Percentiles rank a stretch among this genome's conserved stretches.
Evolutionary conservation across 2,329 filamentous ascomycete genomes (phyloP).

Genomic region (Neonectria neomacrospora): DNA sequence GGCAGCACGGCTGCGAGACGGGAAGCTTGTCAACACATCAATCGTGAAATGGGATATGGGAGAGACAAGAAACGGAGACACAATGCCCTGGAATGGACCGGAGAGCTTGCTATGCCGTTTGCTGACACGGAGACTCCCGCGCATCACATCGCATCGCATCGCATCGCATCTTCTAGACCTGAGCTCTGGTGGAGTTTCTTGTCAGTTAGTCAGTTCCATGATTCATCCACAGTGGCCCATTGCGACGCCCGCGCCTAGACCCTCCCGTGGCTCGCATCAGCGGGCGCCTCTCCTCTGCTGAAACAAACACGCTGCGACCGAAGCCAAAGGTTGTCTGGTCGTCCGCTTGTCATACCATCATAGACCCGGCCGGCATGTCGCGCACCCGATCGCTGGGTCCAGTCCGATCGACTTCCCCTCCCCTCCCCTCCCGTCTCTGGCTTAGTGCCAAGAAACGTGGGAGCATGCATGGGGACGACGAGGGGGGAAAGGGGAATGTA

Average conservation of each 20-base stretch:
- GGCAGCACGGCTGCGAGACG: not conserved
- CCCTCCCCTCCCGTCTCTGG: conserved; percentile 24
- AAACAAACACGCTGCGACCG: not conserved
- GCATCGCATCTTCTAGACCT: not conserved
- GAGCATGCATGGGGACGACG: conserved; percentile 12
- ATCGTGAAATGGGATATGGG: not conserved
- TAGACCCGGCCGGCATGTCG: not conserved
- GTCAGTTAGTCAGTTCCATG: not conserved
- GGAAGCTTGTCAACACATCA: not conserved
- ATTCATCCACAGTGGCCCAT: not conserved
- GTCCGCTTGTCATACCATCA: conserved; percentile 6
- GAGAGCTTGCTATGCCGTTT: conserved; percentile 6
- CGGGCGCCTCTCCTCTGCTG: not conserved
- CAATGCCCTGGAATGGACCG: conserved; percentile 18
- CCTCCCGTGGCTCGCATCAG: not conserved
- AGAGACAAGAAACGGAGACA: too few relatives aligned
- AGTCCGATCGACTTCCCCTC: conserved; percentile 23
- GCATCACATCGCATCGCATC: not conserved
- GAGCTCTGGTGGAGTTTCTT: conserved; percentile 10
- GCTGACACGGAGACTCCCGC: conserved; percentile 18
- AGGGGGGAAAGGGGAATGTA: conserved; percentile 7
- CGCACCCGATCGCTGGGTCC: conserved; percentile 20
- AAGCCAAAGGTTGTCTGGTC: not conserved
- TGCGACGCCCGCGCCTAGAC: not conserved
- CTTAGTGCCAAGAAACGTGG: conserved; percentile 27